Conservation (phyloP, 371 early-diverging fungal species). For the Rhizopus microsporus region DNA sequence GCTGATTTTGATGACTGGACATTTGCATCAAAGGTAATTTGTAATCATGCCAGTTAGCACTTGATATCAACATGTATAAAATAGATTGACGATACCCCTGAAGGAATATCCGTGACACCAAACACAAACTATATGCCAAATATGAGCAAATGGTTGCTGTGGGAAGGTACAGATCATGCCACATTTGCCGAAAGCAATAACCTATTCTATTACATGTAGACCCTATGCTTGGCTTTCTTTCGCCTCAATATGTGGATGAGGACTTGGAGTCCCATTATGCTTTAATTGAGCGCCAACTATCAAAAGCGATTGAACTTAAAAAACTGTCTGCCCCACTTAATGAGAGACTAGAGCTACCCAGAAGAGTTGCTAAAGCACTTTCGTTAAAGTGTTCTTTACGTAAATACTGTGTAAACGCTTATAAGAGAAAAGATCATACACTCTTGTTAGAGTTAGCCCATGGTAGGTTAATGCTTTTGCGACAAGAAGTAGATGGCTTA, state of each 20-base stretch:
- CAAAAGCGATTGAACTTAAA: constrained; percentile 48
- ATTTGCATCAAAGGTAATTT: constrained; percentile 62
- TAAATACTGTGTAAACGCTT: constrained; percentile 62
- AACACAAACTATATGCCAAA: constrained; percentile 70
- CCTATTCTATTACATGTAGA: constrained; percentile 40
- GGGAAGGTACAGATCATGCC: background rate
- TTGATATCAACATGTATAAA: constrained; percentile 12
- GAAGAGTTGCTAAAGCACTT: constrained; percentile 66
- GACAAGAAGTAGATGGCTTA: constrained; percentile 66
- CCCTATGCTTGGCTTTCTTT: constrained; percentile 72
- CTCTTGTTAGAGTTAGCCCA: constrained; percentile 49
- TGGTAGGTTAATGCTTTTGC: constrained; percentile 53
- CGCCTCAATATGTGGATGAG: constrained; percentile 72
- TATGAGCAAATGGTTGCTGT: constrained; percentile 82
- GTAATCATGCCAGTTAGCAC: constrained; percentile 4
- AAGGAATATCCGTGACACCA: constrained; percentile 46
- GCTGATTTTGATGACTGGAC: constrained; percentile 77
- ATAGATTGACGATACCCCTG: constrained; percentile 58
- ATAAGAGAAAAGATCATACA: constrained; percentile 56
- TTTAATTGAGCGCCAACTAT: constrained; percentile 49
- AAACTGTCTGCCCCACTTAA: constrained; percentile 64
- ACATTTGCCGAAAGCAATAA: background rate
- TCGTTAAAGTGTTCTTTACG: constrained; percentile 72
- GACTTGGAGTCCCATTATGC: constrained; percentile 70
- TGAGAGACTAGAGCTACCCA: constrained; percentile 66